Evolutionary conservation across 805 yeast species (phyloP).

Genomic region (Kurtzmaniella cleridarum): DNA sequence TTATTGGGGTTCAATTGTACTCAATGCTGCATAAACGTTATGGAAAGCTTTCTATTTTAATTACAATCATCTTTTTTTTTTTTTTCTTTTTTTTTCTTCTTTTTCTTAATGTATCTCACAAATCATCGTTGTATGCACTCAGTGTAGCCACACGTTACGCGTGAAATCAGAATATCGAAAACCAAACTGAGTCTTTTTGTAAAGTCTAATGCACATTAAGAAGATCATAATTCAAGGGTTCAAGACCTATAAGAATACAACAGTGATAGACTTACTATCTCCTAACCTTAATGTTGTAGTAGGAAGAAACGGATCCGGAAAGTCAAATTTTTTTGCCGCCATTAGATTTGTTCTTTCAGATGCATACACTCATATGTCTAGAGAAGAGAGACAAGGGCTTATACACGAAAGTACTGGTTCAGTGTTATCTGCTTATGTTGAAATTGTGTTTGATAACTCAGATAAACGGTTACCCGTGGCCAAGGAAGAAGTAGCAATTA

Average conservation of each 20-base stretch:
- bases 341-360: constrained; percentile 88
- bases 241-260: constrained; percentile 83
- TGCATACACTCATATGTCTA: constrained; percentile 75
- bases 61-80: background rate
- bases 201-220: constrained; percentile 37
- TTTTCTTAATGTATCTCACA: background rate
- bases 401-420: constrained; percentile 90
- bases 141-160: background rate
- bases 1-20: too few species aligned
- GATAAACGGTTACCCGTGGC: constrained; percentile 71
- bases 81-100: too few species aligned
- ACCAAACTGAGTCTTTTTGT: too few species aligned
- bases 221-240: constrained; percentile 82
- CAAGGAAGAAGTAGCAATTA: constrained; percentile 61
- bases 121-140: background rate
- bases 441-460: constrained; percentile 76
- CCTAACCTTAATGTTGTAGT: constrained; percentile 79
- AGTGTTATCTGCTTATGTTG: constrained; percentile 89
- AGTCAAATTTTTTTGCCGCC: constrained; percentile 93
- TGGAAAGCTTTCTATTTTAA: too few species aligned
- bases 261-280: constrained; percentile 69
- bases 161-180: too few species aligned
- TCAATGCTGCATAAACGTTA: too few species aligned
- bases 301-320: constrained; percentile 95
- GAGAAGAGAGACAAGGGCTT: constrained; percentile 82